Evolutionary conservation across 495 filamentous ascomycete genomes (phyloP), one percentile per base, ranked within the genome.

Genomic region (Penicillium samsonianum): DNA sequence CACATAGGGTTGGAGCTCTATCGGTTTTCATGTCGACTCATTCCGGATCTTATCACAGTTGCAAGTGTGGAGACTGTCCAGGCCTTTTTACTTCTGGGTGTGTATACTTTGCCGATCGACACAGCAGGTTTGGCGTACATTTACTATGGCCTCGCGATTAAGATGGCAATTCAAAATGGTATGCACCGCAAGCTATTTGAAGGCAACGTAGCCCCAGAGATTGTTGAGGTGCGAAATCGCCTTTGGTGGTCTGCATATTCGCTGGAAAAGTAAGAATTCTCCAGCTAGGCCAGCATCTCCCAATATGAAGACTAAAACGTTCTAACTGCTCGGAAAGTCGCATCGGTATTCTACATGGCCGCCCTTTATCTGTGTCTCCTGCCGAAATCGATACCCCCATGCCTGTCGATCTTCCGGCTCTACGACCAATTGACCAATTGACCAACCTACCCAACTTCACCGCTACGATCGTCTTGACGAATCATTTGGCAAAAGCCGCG

Each of bases 1-100:
- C 11, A 48, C 11, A 19, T 48, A 4, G 45, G 45, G 0, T 26
- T 48, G 30, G 55, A 54, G n/a, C 55, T 63, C 22, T 58, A 63
- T 42, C 37, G 60, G 30, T 63, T 55, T 28, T 63, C 60, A 17
- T 58, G 55, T 47, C 50, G 55, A n/a, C 33, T 62, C n/a, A 58
- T 62, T 23, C 60, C 60, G 8, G 60, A 62, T 45, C 19, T 62
- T 6, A 58, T 62, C n/a, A 62, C 55, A 12, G 44, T 50, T 44
- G 54, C 55, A 17, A 54, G 48, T 14, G 50, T 62, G 17, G 60
- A 62, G 45, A 55, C 50, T 31, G 55, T 62, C 28, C 60, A 62
- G 50, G 60, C 50, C 9, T 62, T 58, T 23, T 45, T 62, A 23
- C 44, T 62, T 3, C 11, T 58, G 20, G 60, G 55, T 22, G 50